Evolutionary conservation across 257 asterid species (phyloP).

Genomic region (Cordia subcordata): DNA sequence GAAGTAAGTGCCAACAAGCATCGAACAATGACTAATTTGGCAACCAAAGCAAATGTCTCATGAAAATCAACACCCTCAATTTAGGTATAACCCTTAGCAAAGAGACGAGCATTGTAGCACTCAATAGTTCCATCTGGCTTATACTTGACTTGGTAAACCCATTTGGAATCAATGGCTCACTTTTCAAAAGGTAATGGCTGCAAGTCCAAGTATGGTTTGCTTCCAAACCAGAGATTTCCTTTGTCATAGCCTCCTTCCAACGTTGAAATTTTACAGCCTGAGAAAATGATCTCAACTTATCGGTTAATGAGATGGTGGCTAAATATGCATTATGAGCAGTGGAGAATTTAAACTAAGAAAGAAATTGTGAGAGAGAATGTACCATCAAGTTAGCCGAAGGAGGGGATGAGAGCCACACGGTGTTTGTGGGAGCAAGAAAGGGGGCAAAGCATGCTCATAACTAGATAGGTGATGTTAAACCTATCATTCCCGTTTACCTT

Average conservation of each 20-base stretch:
- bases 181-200: background rate
- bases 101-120: too few species aligned
- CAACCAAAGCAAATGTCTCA: too few species aligned
- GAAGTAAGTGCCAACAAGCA: too few species aligned
- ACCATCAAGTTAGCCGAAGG: background rate
- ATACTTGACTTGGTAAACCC: too few species aligned
- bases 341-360: background rate
- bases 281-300: background rate
- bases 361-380: conserved; percentile 8
- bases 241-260: conserved; percentile 9
- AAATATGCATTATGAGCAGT: background rate
- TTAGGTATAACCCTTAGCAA: too few species aligned
- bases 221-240: background rate
- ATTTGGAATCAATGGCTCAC: background rate
- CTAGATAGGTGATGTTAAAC: too few species aligned
- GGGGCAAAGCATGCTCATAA: background rate
- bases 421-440: too few species aligned
- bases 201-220: background rate
- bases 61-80: too few species aligned
- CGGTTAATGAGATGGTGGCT: conserved; percentile 7
- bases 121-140: too few species aligned
- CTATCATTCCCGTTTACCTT: too few species aligned
- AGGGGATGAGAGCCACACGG: too few species aligned
- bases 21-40: too few species aligned
- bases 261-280: background rate